phyloP scores from a whole-genome alignment of 305 asterid species.

The Fraxinus baroniana region DNA sequence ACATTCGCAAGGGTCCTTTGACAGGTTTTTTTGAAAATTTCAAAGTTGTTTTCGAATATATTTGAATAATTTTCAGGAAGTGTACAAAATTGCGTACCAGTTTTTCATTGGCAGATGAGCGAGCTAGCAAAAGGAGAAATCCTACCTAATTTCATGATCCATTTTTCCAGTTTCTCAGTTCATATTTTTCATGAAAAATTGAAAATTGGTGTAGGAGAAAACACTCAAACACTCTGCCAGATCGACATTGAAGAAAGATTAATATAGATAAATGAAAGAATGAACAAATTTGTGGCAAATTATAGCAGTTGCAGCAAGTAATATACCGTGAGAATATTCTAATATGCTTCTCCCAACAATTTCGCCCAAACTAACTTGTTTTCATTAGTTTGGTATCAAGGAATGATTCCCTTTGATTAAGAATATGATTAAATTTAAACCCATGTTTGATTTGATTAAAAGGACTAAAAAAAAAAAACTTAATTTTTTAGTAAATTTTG shows the following conservation, averaged over 20 bases:
- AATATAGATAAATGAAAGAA: not conserved
- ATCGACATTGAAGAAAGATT: not conserved
- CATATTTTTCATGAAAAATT: not conserved
- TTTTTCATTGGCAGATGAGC: not conserved
- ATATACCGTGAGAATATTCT: constrained; percentile 51
- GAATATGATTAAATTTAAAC: not conserved
- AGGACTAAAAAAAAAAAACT: no score
- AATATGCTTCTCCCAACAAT: constrained; percentile 29
- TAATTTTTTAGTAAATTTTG: no score
- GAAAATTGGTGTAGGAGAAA: not conserved
- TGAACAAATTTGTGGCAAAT: not conserved
- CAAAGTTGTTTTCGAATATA: not conserved
- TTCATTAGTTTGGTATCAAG: not conserved
- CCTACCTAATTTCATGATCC: not conserved
- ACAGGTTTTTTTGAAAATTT: not conserved
- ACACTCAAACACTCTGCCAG: not conserved
- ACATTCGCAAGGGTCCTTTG: not conserved
- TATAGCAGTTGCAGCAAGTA: constrained; percentile 7
- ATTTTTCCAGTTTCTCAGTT: not conserved
- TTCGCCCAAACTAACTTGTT: constrained; percentile 20
- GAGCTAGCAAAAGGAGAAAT: not conserved
- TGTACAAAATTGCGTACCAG: not conserved
- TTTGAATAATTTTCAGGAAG: no score
- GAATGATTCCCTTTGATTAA: not conserved
- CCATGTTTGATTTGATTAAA: not conserved